Evolutionary conservation across 1,284 basidiomycete species (phyloP), one percentile per base, ranked within the genome.

Genomic region (Irpex sp.): DNA sequence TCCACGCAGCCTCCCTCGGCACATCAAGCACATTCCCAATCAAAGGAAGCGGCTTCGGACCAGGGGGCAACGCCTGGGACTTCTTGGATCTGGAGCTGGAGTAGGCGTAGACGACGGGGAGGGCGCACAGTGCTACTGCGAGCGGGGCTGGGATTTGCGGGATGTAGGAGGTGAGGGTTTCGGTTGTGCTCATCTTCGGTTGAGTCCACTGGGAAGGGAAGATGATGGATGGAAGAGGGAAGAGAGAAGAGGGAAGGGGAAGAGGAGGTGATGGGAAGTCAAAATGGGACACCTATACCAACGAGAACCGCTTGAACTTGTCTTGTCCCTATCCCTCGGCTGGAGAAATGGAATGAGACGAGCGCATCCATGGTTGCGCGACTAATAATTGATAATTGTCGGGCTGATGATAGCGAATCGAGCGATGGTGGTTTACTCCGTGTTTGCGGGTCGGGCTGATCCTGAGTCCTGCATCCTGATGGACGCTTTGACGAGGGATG

Each of bases 1-100:
- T 44, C 70, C 71, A 72, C 15, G 64, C 62, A n/a, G 65, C 62
- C 2, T 65, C 60, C 5, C 34, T 61, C 7, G 72, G 70, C 6
- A 72, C 57, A 51, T 72, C 69, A 15, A 70, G 64, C 3, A 73
- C 31, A 40, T 73, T 73, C n/a, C 71, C 72, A 15, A 73, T 62
- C 11, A 73, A 19, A 0, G 72, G 72, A 21, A 69, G 63, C 4
- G 67, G 68, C 1, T 47, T 65, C 7, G 71, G 72, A 5, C 72
- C 72, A 2, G 71, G 71, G 2, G 71, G 72, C 17, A 52, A 17
- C 17, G n/a, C 21, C 49, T 34, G 31, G 5, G 31, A 34, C 31
- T 52, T 17, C 21, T 52, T 52, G 9, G 13, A 9, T 21, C 49
- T 3, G 7, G n/a, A 26, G 19, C 49, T 52, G 11, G 40, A 13